Evolutionary conservation across 2,329 filamentous ascomycete species (phyloP).

Genomic region (Fragosphaeria purpurea): DNA sequence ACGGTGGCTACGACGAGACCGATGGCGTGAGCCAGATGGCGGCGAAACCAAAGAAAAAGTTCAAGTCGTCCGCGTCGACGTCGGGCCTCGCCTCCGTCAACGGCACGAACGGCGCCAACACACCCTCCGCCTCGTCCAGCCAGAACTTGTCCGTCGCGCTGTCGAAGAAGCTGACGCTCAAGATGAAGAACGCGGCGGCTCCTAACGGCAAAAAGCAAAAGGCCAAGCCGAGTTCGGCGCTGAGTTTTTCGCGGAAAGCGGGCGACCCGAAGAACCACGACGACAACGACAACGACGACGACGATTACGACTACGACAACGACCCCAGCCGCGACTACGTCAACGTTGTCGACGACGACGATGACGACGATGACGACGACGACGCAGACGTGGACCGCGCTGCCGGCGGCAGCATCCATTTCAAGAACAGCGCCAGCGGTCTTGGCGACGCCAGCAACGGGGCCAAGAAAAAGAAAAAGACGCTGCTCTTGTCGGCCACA

Average conservation of each 20-base stretch:
- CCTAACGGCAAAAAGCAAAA: constrained; percentile 43
- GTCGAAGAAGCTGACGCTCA: constrained; percentile 17
- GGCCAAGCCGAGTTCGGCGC: constrained; percentile 38
- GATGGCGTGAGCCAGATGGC: not conserved
- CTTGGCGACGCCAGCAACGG: not conserved
- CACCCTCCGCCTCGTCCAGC: constrained; percentile 11
- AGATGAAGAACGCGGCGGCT: constrained; percentile 41
- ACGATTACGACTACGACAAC: constrained; percentile 10
- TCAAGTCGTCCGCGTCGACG: constrained; percentile 28
- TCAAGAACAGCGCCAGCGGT: constrained; percentile 1
- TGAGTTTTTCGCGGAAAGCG: constrained; percentile 38
- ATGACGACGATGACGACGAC: constrained; percentile 1
- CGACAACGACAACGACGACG: constrained; percentile 4
- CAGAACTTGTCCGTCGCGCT: constrained; percentile 10
- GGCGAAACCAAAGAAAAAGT: constrained; percentile 44
- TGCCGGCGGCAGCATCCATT: constrained; percentile 6
- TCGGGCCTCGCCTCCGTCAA: not conserved
- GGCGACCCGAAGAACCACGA: constrained; percentile 13
- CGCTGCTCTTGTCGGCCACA: constrained; percentile 19
- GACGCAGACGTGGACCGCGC: constrained; percentile 4
- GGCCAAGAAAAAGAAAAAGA: constrained; percentile 11
- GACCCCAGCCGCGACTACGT: constrained; percentile 10
- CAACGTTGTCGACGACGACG: constrained; percentile 10
- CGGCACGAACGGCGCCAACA: constrained; percentile 4
- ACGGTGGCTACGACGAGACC: constrained; percentile 44